Evolutionary conservation across 164 flowering plant genomes (phyloP).

Genomic region (Tinospora cordifolia): DNA sequence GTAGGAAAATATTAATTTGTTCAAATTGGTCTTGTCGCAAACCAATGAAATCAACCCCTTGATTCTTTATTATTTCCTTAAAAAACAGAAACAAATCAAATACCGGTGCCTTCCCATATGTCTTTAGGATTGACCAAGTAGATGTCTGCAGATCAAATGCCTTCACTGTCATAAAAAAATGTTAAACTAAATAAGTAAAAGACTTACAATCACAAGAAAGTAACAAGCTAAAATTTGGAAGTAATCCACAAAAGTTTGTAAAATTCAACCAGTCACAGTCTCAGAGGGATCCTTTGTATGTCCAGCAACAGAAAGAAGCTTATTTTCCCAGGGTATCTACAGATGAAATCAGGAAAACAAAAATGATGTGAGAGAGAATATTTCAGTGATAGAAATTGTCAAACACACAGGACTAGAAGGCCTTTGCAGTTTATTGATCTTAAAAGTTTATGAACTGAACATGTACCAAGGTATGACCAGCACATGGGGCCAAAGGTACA

Average conservation of each 20-base stretch:
- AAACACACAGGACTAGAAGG: constrained; percentile 5
- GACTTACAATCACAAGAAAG: background rate
- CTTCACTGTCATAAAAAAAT: constrained; percentile 54
- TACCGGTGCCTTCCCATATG: constrained; percentile 95
- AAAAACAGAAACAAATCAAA: constrained; percentile 8
- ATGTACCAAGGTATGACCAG: constrained; percentile 89
- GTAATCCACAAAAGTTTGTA: background rate
- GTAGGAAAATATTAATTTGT: background rate
- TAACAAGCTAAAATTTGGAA: background rate
- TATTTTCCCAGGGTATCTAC: constrained; percentile 90
- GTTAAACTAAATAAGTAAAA: constrained; percentile 6
- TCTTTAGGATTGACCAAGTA: constrained; percentile 82
- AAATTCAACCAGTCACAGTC: constrained; percentile 57
- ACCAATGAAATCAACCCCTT: background rate
- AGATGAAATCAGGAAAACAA: constrained; percentile 8
- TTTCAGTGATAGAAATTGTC: background rate
- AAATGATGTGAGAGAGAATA: background rate
- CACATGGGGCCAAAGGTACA: constrained; percentile 53
- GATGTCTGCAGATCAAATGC: constrained; percentile 67
- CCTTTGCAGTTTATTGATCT: constrained; percentile 2
- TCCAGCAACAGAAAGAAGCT: constrained; percentile 88
- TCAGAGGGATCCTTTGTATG: constrained; percentile 95
- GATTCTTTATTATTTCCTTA: constrained; percentile 4
- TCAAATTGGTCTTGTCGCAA: background rate
- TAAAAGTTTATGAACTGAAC: background rate